These are phyloP conservation scores for Nectriaceae sp. DNA, from an alignment of 2,329 filamentous ascomycete genomes.

Conservation along the genomic window DNA sequence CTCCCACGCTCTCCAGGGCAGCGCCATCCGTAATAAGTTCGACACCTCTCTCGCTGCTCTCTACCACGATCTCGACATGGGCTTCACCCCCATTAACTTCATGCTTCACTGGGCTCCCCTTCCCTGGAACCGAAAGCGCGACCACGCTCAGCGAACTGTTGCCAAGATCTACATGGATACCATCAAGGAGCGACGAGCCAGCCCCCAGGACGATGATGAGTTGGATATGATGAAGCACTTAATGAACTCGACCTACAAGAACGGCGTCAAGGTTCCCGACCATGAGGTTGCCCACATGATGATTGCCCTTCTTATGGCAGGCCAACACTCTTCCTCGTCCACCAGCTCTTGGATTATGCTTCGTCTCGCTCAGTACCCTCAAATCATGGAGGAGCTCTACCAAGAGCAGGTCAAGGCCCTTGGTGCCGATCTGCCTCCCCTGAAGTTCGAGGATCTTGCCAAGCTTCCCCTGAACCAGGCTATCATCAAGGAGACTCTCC, in stretches of 20 bases:
- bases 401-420: conserved; percentile 76
- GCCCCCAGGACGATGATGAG: conserved; percentile 49
- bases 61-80: conserved; percentile 89
- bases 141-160: conserved; percentile 78
- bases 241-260: conserved; percentile 84
- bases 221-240: conserved; percentile 89
- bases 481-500: conserved; percentile 88
- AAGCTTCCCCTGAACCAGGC: conserved; percentile 81
- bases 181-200: conserved; percentile 68
- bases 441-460: conserved; percentile 76
- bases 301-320: conserved; percentile 91
- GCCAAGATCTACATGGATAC: conserved; percentile 81
- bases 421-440: conserved; percentile 71
- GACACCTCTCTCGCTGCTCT: conserved; percentile 78
- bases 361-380: conserved; percentile 73
- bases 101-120: conserved; percentile 86
- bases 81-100: conserved; percentile 88
- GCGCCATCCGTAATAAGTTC: conserved; percentile 78
- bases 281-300: conserved; percentile 89
- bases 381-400: conserved; percentile 79
- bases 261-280: conserved; percentile 77
- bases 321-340: conserved; percentile 85
- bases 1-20: conserved; percentile 81
- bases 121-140: conserved; percentile 83
- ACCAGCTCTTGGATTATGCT: conserved; percentile 85